Base-by-base conservation (phyloP, 768 basidiomycete genomes). In the Lyophyllum decastes region DNA sequence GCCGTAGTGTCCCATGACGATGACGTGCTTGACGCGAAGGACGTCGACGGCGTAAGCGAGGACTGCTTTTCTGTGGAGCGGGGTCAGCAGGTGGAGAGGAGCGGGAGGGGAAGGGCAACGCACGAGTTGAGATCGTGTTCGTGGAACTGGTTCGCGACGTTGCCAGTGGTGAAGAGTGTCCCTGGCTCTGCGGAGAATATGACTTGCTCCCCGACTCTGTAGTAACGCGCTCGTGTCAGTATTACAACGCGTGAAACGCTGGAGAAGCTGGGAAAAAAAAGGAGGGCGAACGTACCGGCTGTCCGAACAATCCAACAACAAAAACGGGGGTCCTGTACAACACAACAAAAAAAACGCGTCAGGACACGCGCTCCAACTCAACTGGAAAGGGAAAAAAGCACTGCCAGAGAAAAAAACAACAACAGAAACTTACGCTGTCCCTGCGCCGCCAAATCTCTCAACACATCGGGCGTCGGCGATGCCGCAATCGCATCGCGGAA, bases 1-100 rank as follows among this genome's bases (percentile, higher is more conserved):
- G 0, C 76, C 77, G 49, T 78, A 78, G 58, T 78, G 76, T 0
- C 76, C 77, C 73, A 78, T 74, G 14, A 78, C 73, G 47, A 78
- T 71, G 49, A 78, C 65, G 46, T 78, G 76, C 48, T 72, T 67
- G 14, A 78, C 76, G 4, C 68, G 66, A 12, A 78, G 66, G 17
- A 64, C 64, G 17, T 71, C 62, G 17, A 78, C 72, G 10, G 74
- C 77, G 45, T 76, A 78, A 0, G 73, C 69, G n/a, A 78, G 67
- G 16, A 74, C 72, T 2, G 76, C 63, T 52, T 70, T 68, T 16
- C 73, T 74, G 44, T 27, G 7, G 34, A 8, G 12, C 16, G 21
- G 38, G n/a, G 25, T 14, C 17, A 40, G 7, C 34, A 38, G 4
- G 6, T 27, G 12, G 22, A 10, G n/a, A 7, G 38, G 35, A 24